Conservation (phyloP, 768 basidiomycete genomes). For the Phlebiopsis flavidoalba region DNA sequence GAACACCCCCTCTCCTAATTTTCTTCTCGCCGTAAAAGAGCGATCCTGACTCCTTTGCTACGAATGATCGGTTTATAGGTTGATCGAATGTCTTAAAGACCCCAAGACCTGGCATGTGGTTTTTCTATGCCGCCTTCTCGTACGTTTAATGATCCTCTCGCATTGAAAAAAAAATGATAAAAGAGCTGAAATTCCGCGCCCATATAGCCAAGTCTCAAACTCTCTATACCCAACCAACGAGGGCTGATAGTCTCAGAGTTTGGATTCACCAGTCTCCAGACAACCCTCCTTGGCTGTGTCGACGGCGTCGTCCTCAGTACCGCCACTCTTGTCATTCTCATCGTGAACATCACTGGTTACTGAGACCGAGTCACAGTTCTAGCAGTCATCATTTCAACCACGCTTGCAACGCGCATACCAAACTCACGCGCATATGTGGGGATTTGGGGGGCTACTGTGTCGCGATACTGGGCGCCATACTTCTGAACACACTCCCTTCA, state of each 20-base stretch:
- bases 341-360: not conserved
- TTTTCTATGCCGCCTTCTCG: conserved; percentile 48
- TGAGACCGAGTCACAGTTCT: conserved; percentile 34
- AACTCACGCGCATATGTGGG: conserved; percentile 65
- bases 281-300: conserved; percentile 70
- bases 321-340: conserved; percentile 18
- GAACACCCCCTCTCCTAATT: not conserved
- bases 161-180: not conserved
- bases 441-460: conserved; percentile 57
- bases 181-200: not conserved
- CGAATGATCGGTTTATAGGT: conserved; percentile 31
- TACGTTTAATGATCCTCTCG: not conserved
- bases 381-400: conserved; percentile 44
- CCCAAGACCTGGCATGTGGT: conserved; percentile 74
- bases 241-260: conserved; percentile 69
- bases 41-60: not conserved
- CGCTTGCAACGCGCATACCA: conserved; percentile 31
- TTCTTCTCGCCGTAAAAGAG: not conserved
- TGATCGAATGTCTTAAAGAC: conserved; percentile 64
- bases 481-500: conserved; percentile 60
- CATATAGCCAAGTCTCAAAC: conserved; percentile 55
- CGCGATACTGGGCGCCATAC: conserved; percentile 61
- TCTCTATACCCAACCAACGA: conserved; percentile 75
- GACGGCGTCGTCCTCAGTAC: conserved; percentile 71
- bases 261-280: conserved; percentile 60